Evolutionary conservation across 352 stramenopile species (phyloP).

Genomic region (Globisporangium uncinulatum): DNA sequence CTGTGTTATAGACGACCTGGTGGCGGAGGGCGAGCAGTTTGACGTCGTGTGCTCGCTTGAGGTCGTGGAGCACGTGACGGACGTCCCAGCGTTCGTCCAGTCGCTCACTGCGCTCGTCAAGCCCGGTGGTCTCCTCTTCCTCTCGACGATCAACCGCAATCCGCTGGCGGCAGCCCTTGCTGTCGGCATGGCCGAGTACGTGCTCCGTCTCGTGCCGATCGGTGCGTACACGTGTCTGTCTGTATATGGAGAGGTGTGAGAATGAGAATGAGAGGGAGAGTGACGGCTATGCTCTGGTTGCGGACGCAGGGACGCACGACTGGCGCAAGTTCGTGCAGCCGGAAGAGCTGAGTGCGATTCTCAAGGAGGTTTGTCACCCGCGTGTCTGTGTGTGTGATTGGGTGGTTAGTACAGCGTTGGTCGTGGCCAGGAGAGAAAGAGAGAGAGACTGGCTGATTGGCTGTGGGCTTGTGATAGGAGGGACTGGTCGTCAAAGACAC

Average conservation of each 20-base stretch:
- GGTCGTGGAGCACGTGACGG: slow-evolving; percentile 80
- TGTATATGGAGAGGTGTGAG: too few species aligned
- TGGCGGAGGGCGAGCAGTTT: slow-evolving; percentile 61
- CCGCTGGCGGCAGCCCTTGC: slow-evolving; percentile 53
- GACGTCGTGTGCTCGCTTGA: slow-evolving; percentile 85
- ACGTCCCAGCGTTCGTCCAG: slow-evolving; percentile 62
- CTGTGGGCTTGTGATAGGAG: slow-evolving; percentile 18
- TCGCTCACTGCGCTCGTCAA: slow-evolving; percentile 78
- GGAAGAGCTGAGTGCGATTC: slow-evolving; percentile 46
- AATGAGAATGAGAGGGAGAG: neutral
- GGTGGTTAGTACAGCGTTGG: too few species aligned
- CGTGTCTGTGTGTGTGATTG: too few species aligned
- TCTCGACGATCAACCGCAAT: slow-evolving; percentile 85
- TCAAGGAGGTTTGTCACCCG: slow-evolving; percentile 32
- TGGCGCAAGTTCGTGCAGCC: slow-evolving; percentile 84
- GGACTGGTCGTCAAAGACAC: slow-evolving; percentile 57
- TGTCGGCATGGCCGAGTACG: slow-evolving; percentile 73
- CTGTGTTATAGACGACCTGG: slow-evolving; percentile 50
- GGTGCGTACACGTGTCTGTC: slow-evolving; percentile 15
- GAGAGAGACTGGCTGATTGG: neutral
- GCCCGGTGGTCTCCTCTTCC: slow-evolving; percentile 70
- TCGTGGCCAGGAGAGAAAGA: too few species aligned
- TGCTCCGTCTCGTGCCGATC: slow-evolving; percentile 66
- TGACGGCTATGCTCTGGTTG: neutral
- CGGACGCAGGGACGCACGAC: slow-evolving; percentile 58